A percentile compares a stretch with the other conserved stretches of the same genome.
phyloP scores from a whole-genome alignment of 768 basidiomycete genomes.

The Boletus pseudo-olivaceus region DNA sequence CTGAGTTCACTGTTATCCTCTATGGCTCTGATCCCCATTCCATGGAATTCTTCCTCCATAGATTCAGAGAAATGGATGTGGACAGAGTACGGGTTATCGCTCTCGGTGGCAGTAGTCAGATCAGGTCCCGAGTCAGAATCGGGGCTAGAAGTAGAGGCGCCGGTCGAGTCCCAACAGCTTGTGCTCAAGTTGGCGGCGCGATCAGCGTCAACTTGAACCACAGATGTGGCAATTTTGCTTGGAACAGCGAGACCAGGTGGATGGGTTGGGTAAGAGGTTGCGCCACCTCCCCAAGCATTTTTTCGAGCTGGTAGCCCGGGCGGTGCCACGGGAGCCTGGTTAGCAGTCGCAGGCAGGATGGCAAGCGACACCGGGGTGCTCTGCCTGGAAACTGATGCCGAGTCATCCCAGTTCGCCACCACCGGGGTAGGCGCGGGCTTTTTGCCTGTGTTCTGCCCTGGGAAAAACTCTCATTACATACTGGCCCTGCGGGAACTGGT shows the following conservation, averaged over 20 bases:
- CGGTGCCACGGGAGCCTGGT: constrained; percentile 5
- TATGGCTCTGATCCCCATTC: constrained; percentile 15
- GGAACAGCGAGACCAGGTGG: constrained; percentile 15
- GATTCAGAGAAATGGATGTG: constrained; percentile 24
- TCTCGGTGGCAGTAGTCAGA: constrained; percentile 19
- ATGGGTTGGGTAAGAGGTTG: constrained; percentile 7
- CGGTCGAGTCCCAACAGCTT: constrained; percentile 22
- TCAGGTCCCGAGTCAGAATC: constrained; percentile 28
- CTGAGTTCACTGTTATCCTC: constrained; percentile 11
- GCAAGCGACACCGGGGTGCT: constrained; percentile 12
- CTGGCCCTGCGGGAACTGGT: too few relatives aligned
- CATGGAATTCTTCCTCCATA: constrained; percentile 31
- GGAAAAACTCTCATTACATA: background rate
- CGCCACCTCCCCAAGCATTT: constrained; percentile 10
- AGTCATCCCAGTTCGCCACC: constrained; percentile 21
- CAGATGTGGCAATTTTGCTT: background rate
- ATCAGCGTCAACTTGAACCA: background rate
- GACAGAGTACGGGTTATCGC: constrained; percentile 22
- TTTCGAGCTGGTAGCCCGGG: constrained; percentile 8
- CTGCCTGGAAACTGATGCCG: constrained; percentile 11
- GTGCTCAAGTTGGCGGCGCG: constrained; percentile 11
- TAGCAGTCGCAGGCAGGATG: background rate
- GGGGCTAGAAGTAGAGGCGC: constrained; percentile 24
- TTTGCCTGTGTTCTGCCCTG: constrained; percentile 16
- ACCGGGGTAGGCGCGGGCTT: constrained; percentile 1